phyloP scores from a whole-genome alignment of 805 yeast genomes.

The Saccharomycopsis synnaedendra region DNA sequence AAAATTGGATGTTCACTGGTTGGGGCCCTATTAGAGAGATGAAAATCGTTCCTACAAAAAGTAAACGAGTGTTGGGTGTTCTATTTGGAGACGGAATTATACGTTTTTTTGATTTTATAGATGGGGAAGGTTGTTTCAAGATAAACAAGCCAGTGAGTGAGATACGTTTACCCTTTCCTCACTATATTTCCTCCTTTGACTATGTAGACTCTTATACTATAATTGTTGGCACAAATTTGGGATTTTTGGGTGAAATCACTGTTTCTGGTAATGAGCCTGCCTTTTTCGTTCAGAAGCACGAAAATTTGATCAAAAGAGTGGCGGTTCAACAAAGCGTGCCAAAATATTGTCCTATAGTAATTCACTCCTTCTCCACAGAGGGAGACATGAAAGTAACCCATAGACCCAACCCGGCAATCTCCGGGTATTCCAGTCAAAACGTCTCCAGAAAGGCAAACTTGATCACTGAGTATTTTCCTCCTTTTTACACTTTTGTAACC shows the following conservation, averaged over 20 bases:
- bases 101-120: background rate
- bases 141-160: background rate
- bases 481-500: background rate
- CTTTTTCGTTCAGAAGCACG: conserved; percentile 27
- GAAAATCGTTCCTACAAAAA: background rate
- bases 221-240: conserved; percentile 48
- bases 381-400: conserved; percentile 27
- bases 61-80: background rate
- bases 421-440: conserved; percentile 24
- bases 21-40: conserved; percentile 1
- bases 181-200: conserved; percentile 34
- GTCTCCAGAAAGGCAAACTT: conserved; percentile 20
- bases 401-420: no score
- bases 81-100: conserved; percentile 8
- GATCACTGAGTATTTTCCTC: background rate
- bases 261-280: conserved; percentile 24
- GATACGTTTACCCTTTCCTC: conserved; percentile 1
- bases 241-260: conserved; percentile 44
- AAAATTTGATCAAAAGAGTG: conserved; percentile 23
- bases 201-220: conserved; percentile 33
- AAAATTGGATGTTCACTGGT: background rate
- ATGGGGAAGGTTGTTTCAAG: background rate
- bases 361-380: conserved; percentile 30
- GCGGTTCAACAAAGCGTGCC: conserved; percentile 26
- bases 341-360: conserved; percentile 22